Conservation (phyloP, 371 early-diverging fungal genomes). For the Rhizomucor miehei region DNA sequence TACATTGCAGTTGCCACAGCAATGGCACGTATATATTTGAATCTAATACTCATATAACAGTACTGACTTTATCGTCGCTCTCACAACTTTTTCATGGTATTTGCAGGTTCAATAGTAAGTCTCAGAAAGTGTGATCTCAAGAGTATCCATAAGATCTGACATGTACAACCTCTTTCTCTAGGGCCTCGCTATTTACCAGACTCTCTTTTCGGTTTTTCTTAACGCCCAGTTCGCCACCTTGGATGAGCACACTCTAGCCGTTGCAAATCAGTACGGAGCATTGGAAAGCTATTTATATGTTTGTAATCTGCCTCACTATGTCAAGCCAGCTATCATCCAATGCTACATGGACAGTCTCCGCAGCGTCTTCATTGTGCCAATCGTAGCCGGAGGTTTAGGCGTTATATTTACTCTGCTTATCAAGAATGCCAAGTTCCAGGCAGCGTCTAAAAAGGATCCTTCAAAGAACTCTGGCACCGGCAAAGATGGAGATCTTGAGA, state of each 20-base stretch:
- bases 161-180: not conserved
- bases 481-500: too few relatives aligned
- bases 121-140: not conserved
- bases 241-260: not conserved
- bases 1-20: constrained; percentile 68
- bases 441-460: too few relatives aligned
- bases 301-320: too few relatives aligned
- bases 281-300: too few relatives aligned
- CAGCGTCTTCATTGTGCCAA: too few relatives aligned
- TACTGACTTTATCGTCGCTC: constrained; percentile 4
- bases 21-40: constrained; percentile 1
- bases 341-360: too few relatives aligned
- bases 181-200: constrained; percentile 38
- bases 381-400: too few relatives aligned
- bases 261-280: too few relatives aligned
- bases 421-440: too few relatives aligned
- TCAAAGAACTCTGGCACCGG: too few relatives aligned
- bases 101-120: constrained; percentile 29
- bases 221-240: constrained; percentile 6
- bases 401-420: too few relatives aligned
- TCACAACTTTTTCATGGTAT: constrained; percentile 36
- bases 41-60: not conserved
- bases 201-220: constrained; percentile 18
- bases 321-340: too few relatives aligned
- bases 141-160: not conserved